Evolutionary conservation across 257 asterid genomes (phyloP), one percentile per base, ranked within the genome.

Genomic region (Agastache rugosa): DNA sequence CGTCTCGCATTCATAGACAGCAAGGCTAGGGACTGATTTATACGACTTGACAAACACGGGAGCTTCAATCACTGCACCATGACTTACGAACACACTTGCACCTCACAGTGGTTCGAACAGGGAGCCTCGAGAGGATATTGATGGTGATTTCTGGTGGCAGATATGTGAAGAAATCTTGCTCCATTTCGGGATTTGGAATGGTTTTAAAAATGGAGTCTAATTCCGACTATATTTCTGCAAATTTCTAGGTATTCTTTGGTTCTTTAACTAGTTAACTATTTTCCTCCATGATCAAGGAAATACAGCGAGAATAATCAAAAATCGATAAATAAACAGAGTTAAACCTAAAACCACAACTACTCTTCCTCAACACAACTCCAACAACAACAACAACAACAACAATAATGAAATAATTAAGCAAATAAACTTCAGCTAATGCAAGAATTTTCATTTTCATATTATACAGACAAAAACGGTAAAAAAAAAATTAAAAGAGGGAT

Each of bases 61-160:
- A 8, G 66, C 2, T 23, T 55, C 19, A 27, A 71, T 12, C 11
- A 71, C 42, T 14, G 11, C 9, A 5, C 75, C 67, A 71, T 71
- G 55, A 1, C 71, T 77, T 79, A 80, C 81, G 75, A 9, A 83
- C 86, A 27, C 82, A 69, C 31, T 80, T 72, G 83, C 84, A 81
- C 0, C 14, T 17, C 10, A 48, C 0, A 41, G 75, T 56, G 44
- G 65, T 37, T 58, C 60, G 71, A 45, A 78, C 12, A 1, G 87
- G 83, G 48, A 84, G 75, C 41, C 83, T 80, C 5, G 77, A 55
- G 25, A 84, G 84, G 25, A 84, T 84, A 29, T 82, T 34, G 17
- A 72, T 55, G 67, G 42, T 47, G 7, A 47, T 47, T 16, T 47
- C 54, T 6, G 19, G 15, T 12, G 54, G 54, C 6, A 47, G 54